Conservation (phyloP, 805 yeast species). For the Pichia exigua region DNA sequence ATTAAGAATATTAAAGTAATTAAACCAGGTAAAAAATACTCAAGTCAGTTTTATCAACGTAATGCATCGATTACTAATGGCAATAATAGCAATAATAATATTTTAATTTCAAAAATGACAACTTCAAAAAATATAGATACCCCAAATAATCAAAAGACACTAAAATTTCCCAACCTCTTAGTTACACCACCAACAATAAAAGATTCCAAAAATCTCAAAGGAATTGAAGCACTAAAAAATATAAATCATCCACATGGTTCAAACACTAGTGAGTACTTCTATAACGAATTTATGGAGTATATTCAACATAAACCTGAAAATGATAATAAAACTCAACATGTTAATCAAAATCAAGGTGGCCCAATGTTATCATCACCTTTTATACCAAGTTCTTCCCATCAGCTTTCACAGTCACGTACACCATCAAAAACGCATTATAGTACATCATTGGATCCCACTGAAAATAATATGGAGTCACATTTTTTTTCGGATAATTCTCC, state of each 20-base stretch:
- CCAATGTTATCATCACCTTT: neutral
- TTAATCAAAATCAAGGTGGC: neutral
- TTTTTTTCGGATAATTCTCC: neutral
- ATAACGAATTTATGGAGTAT: conserved; percentile 5
- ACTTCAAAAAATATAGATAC: neutral
- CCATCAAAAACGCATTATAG: neutral
- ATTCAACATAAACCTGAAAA: neutral
- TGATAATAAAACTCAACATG: neutral
- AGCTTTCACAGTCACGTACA: neutral
- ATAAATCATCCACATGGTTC: neutral
- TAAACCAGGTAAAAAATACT: conserved; percentile 27
- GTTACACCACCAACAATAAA: conserved; percentile 4
- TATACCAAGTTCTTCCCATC: neutral
- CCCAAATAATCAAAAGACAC: neutral
- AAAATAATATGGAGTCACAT: neutral
- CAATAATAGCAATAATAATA: neutral
- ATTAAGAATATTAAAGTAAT: conserved; percentile 14
- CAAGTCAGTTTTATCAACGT: conserved; percentile 18
- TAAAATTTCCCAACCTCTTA: neutral
- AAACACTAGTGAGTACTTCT: neutral
- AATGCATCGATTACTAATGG: neutral
- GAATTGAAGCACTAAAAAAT: neutral
- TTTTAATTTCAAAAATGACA: neutral
- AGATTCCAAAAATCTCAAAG: neutral
- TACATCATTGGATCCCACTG: neutral